Base-by-base conservation (phyloP, 257 asterid genomes). In the Rauvolfia tetraphylla region DNA sequence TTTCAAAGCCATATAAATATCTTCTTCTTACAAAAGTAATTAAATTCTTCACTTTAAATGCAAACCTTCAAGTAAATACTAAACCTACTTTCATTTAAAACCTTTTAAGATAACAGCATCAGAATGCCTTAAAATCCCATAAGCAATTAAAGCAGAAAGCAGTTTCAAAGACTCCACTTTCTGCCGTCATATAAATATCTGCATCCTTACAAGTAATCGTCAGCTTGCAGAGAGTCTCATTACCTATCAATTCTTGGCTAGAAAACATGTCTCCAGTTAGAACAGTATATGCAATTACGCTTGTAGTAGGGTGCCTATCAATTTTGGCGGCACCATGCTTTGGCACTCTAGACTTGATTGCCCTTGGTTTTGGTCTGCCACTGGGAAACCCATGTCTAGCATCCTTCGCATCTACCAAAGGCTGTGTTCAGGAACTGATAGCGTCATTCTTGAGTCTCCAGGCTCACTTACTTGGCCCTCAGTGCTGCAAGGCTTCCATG, bases 341-440 rank as follows among this genome's bases (percentile, higher is more conserved):
- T 1, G 75, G 72, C n/a, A 15, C 36, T 10, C 3, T 34, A 12
- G 41, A 65, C 5, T n/a, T 46, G n/a, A 29, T 20, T 0, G 78
- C 74, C 10, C 1, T 78, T 3, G 56, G 72, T 10, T 39, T 78
- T 0, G 82, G 75, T 15, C 51, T 73, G 25, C 78, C 51, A 22
- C 23, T 76, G 69, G 74, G 20, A 4, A 59, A 25, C 54, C 82
- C 82, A 10, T 84, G 87, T 53, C n/a, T 84, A 33, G 75, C 39
- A 54, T 51, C 85, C 3, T 71, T 84, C 6, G 12, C 73, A 3
- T 27, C 27, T 9, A 73, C 79, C 31, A 70, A 81, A n/a, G 75
- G 80, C 10, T 84, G 85, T n/a, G 7, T 72, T 33, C 59, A 76
- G 20, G 87, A 84, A 18, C 44, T 76, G 8, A n/a, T 69, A 29